Evolutionary conservation across 1,284 basidiomycete genomes (phyloP).

Genomic region (Rhodotorula sp.): DNA sequence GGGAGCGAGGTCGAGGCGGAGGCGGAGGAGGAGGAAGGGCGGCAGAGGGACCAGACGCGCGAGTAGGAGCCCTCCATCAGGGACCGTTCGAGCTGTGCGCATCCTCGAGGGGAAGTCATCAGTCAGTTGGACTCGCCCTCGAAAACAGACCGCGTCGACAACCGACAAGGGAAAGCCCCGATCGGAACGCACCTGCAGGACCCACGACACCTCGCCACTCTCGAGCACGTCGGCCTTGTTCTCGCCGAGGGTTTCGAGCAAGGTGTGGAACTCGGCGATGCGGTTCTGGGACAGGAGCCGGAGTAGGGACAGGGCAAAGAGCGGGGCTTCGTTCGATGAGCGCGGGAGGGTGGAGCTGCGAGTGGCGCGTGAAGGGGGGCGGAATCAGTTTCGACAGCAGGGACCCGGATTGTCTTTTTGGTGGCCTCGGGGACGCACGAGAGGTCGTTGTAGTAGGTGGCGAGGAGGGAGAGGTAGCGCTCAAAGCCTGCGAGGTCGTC

Average conservation of each 20-base stretch:
- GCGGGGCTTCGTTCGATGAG: slow-evolving; percentile 81
- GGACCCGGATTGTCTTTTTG: too few species aligned
- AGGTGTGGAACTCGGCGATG: slow-evolving; percentile 98
- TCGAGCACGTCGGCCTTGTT: slow-evolving; percentile 21
- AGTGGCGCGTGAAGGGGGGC: background rate
- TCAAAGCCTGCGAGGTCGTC: slow-evolving; percentile 89
- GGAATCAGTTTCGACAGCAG: background rate
- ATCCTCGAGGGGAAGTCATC: slow-evolving; percentile 47
- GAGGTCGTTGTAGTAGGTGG: slow-evolving; percentile 86
- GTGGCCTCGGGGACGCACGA: too few species aligned
- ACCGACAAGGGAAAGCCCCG: background rate
- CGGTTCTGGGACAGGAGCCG: slow-evolving; percentile 92
- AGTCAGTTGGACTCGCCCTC: slow-evolving; percentile 65
- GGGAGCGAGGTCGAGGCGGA: slow-evolving; percentile 25
- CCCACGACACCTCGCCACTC: slow-evolving; percentile 39
- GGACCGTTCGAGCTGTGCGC: slow-evolving; percentile 71
- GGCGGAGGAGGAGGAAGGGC: slow-evolving; percentile 45
- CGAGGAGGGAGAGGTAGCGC: slow-evolving; percentile 88
- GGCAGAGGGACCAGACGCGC: slow-evolving; percentile 94
- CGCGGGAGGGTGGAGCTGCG: slow-evolving; percentile 61
- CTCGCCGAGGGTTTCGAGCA: slow-evolving; percentile 77
- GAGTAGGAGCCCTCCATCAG: slow-evolving; percentile 99
- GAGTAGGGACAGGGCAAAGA: slow-evolving; percentile 90
- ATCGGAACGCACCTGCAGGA: slow-evolving; percentile 26
- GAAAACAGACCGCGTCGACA: background rate